Base-by-base conservation (phyloP, 2,329 filamentous ascomycete species). In the Fulvia fulva region DNA sequence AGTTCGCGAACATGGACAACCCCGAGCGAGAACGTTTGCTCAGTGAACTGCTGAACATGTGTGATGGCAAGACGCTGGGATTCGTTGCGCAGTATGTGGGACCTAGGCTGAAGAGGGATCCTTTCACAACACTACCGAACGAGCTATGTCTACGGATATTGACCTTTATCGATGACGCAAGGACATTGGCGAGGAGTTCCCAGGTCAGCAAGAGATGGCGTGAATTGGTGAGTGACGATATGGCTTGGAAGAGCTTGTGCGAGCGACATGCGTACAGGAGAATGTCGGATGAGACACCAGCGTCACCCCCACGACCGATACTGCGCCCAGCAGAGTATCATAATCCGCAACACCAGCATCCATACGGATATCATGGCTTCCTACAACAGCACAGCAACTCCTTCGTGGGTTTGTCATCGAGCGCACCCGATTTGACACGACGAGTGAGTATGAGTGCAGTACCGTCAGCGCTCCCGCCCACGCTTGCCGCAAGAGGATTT, bases 41-140 rank as follows among this genome's bases (percentile, higher is more conserved):
- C 59, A 90, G 90, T 52, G 92, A 96, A 71, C 80, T 99, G 57
- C 79, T 99, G 64, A 96, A 96, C 70, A 83, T 96, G 67, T 99
- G 94, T 78, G 95, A 95, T 67, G 97, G 90, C 68, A 91, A 95
- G 70, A 89, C 96, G 74, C 81, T 99, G 65, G 96, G 91, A 75
- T 97, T 97, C 72, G 92, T 99, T 21, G 91, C 95, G 67, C 91
- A 95, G 73, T 96, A 96, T 75, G 93, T 99, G 66, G 93, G 91
- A 73, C 94, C 94, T 26, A 78, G 95, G 62, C 77, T 99, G 63
- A 97, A 97, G 76, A 96, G 97, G 74, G 94, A 99, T 72, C 94
- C 94, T 0, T 97, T 99, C 70, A 90, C 88, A 52, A 89, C 88
- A 58, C 81, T 99, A 55, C 94, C 94, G 0, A 92, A 96, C 70